A percentile compares a stretch with the other conserved stretches of the same genome.
These are phyloP conservation scores for Ophiosphaerella narmari DNA, from an alignment of 2,329 filamentous ascomycete genomes.

Conservation along the genomic window DNA sequence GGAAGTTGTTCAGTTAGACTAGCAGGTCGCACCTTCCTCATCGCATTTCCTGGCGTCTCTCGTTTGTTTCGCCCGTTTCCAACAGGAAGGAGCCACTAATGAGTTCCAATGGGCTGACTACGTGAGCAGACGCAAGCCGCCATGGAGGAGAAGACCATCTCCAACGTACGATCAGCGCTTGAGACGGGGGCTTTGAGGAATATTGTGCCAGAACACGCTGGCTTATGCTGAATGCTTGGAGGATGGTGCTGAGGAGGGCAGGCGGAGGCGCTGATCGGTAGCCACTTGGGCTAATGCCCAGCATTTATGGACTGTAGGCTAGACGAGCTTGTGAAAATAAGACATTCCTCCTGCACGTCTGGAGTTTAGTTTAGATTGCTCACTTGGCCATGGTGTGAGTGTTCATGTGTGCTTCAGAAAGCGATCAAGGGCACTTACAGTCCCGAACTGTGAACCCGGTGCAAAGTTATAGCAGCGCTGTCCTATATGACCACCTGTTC, in stretches of 20 bases:
- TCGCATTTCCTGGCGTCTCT: conserved; percentile 3
- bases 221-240: conserved; percentile 35
- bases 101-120: conserved; percentile 13
- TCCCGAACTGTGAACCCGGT: too few relatives aligned
- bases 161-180: conserved; percentile 69
- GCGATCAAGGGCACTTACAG: too few relatives aligned
- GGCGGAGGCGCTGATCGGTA: background rate
- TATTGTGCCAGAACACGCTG: conserved; percentile 73
- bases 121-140: conserved; percentile 54
- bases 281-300: conserved; percentile 1
- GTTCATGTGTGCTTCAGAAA: too few relatives aligned
- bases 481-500: too few relatives aligned
- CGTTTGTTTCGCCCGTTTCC: background rate
- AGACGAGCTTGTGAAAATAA: background rate
- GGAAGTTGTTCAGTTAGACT: background rate
- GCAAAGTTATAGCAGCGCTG: too few relatives aligned
- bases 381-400: too few relatives aligned
- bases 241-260: background rate
- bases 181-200: conserved; percentile 66
- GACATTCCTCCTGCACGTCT: background rate
- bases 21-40: conserved; percentile 9
- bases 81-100: conserved; percentile 13
- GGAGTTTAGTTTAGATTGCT: background rate
- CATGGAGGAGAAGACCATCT: conserved; percentile 77
- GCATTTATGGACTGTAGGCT: background rate